Base-by-base conservation (phyloP, 805 yeast species). In the Pichia cephalocereana region DNA sequence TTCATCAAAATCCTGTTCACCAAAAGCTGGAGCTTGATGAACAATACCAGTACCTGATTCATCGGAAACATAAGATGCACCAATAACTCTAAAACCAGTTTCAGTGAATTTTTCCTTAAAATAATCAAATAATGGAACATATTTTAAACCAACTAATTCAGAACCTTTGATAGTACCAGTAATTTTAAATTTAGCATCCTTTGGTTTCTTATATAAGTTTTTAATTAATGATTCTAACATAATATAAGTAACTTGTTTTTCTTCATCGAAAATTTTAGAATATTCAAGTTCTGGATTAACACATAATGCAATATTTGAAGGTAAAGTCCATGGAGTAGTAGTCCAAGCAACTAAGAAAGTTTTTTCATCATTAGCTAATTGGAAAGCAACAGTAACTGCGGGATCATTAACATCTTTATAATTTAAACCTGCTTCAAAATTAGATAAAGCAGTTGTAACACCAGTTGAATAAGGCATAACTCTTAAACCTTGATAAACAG, bases 391-490 rank as follows among this genome's bases (percentile, higher is more conserved):
- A 51, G 96, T 89, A 45, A 95, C 90, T 11, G 96, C 96, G 10
- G 99, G 99, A 67, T 93, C 99, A 53, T 80, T 77, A 45, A 93
- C 98, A 52, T 93, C 98, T 73, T 93, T 93, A 75, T 93, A 93
- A 67, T 93, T 93, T 67, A 89, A 95, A 69, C 90, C 98, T 53
- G 99, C 98, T 74, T 93, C 99, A 61, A 93, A 93, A 70, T 93
- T 93, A 51, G 96, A 87, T 64, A 93, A 75, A 32, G 99, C 96
- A 46, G 99, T 93, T 38, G 97, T 91, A 55, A 86, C 83, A 49
- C 96, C 99, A 39, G 98, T 91, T 28, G 98, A 91, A 70, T 93
- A 93, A 42, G 99, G 99, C 99, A 93, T 93, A 47, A 93, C 99
- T 67, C 96, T 81, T 67, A 79, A 82, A 50, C 99, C 99, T 69